A percentile compares a stretch with the other conserved stretches of the same genome.
Evolutionary conservation across 2,329 filamentous ascomycete species (phyloP).

Genomic region (Exophiala alcalophila): DNA sequence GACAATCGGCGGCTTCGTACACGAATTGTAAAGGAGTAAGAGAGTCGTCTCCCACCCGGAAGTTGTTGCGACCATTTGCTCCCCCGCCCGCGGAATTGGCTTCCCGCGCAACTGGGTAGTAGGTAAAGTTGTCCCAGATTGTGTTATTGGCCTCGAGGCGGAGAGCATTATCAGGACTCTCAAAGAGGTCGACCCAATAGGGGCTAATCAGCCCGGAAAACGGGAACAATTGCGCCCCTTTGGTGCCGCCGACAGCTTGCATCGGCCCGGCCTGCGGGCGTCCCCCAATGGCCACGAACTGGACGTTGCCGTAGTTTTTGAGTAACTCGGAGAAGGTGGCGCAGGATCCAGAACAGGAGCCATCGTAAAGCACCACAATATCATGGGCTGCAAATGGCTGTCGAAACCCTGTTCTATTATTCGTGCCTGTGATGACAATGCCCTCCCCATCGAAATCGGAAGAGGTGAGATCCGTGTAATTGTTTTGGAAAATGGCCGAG

Average conservation of each 20-base stretch:
- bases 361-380: slow-evolving; percentile 48
- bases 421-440: slow-evolving; percentile 49
- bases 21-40: slow-evolving; percentile 57
- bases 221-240: slow-evolving; percentile 43
- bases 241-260: slow-evolving; percentile 64
- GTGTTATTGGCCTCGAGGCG: slow-evolving; percentile 20
- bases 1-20: slow-evolving; percentile 60
- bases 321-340: slow-evolving; percentile 57
- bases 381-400: slow-evolving; percentile 56
- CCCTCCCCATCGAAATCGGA: slow-evolving; percentile 33
- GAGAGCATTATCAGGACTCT: slow-evolving; percentile 13
- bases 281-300: slow-evolving; percentile 59
- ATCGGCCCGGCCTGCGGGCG: slow-evolving; percentile 54
- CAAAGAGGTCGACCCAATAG: slow-evolving; percentile 14
- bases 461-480: slow-evolving; percentile 42
- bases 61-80: slow-evolving; percentile 47
- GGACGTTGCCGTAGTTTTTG: slow-evolving; percentile 52
- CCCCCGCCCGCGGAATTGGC: slow-evolving; percentile 34
- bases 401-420: slow-evolving; percentile 46
- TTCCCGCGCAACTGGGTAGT: slow-evolving; percentile 13
- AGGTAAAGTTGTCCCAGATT: slow-evolving; percentile 24
- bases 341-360: slow-evolving; percentile 59
- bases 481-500: slow-evolving; percentile 57
- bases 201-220: background rate
- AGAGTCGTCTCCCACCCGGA: slow-evolving; percentile 43